Conservation (phyloP, 2,329 filamentous ascomycete species). For the Ophiostoma angusticollis region DNA sequence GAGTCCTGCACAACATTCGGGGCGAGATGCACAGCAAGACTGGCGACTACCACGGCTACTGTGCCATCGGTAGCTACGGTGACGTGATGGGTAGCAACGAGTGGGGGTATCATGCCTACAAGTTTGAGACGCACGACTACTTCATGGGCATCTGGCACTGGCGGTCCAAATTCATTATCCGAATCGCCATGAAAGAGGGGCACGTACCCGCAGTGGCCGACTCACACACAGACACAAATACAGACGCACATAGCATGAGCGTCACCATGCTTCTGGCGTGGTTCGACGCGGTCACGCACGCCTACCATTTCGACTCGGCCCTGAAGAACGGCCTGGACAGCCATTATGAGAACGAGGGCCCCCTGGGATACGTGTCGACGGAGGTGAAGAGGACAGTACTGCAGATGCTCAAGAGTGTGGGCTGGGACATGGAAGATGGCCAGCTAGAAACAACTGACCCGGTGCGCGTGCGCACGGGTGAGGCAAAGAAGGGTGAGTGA, state of each 20-base stretch:
- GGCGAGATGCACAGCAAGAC: constrained; percentile 30
- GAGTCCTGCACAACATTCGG: constrained; percentile 44
- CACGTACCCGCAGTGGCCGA: too few relatives aligned
- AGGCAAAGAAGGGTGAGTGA: constrained; percentile 18
- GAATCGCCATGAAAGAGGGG: constrained; percentile 46
- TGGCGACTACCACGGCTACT: constrained; percentile 22
- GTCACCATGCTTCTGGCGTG: constrained; percentile 21
- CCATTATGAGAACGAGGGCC: constrained; percentile 25
- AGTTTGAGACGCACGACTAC: constrained; percentile 36
- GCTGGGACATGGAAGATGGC: constrained; percentile 54
- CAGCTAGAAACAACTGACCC: constrained; percentile 54
- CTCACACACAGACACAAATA: constrained; percentile 26
- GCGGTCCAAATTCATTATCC: constrained; percentile 38
- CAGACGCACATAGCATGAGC: not conserved
- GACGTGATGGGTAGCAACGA: constrained; percentile 22
- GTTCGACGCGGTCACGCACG: constrained; percentile 30
- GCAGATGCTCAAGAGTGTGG: constrained; percentile 29
- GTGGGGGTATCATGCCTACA: constrained; percentile 23
- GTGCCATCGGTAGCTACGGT: constrained; percentile 27
- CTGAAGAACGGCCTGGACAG: constrained; percentile 24
- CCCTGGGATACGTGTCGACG: constrained; percentile 31
- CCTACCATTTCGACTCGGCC: constrained; percentile 24
- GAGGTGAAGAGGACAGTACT: constrained; percentile 23
- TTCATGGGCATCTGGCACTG: constrained; percentile 44
- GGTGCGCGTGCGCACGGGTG: constrained; percentile 25